phyloP scores from a whole-genome alignment of 2,329 filamentous ascomycete genomes.

The Paracamarosporium sp. region DNA sequence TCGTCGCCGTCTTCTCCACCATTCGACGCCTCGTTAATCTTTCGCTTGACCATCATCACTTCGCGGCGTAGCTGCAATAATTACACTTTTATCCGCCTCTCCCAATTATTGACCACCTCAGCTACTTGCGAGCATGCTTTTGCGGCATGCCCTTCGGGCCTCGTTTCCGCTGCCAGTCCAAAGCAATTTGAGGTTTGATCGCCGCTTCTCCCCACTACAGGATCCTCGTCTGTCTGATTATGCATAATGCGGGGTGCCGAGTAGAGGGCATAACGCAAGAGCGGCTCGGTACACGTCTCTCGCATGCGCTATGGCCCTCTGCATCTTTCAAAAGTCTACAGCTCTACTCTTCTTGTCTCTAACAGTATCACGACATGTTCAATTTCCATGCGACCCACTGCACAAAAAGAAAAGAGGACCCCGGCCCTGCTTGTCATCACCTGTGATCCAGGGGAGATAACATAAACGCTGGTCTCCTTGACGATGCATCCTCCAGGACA shows the following conservation, averaged over 20 bases:
- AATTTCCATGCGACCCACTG: neutral
- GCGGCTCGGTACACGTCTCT: neutral
- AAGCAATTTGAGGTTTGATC: conserved; percentile 7
- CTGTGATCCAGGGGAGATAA: neutral
- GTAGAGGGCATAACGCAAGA: conserved; percentile 4
- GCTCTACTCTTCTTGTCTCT: neutral
- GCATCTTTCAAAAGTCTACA: neutral
- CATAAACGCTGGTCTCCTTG: neutral
- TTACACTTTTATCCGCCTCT: no score
- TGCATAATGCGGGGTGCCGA: conserved; percentile 19
- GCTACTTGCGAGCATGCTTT: neutral
- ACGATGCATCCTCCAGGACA: neutral
- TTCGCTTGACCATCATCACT: conserved; percentile 10
- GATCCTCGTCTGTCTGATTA: conserved; percentile 7
- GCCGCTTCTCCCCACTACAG: conserved; percentile 9
- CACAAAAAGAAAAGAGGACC: neutral
- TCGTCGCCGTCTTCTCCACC: conserved; percentile 9
- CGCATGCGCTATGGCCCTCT: conserved; percentile 9
- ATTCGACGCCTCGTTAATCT: conserved; percentile 9
- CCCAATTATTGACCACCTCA: no score
- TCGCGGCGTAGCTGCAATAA: neutral
- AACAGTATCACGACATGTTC: neutral
- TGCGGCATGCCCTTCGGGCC: conserved; percentile 10
- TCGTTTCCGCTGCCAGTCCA: neutral
- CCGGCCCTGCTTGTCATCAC: neutral